Evolutionary conservation across 805 yeast species (phyloP), one percentile per base, ranked within the genome.

Genomic region (Hemisphaericaspora nanyangensis): DNA sequence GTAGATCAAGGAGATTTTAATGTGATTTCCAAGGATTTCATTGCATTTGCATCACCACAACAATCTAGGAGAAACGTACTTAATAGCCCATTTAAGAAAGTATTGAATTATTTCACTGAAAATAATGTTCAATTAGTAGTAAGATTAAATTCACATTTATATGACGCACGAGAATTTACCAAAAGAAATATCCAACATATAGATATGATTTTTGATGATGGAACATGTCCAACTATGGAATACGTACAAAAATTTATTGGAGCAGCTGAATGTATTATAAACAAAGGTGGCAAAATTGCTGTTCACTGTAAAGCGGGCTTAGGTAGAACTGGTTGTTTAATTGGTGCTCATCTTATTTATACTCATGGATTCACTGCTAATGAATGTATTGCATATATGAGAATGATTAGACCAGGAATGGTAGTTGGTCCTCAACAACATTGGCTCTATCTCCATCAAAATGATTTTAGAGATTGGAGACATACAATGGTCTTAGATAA

Each of bases 401-500:
- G 99, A 60, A 85, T 93, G 77, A 74, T 93, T 46, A 78, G 99
- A 50, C 99, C 99, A 0, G 99, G 99, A 30, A 93, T 93, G 99
- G 97, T 93, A n/a, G 99, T 93, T 22, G 99, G 99, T 0, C 99
- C 99, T 2, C 99, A 93, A 62, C 99, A 93, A 60, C 99, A 93
- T 66, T 93, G 99, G 99, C 72, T 93, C 43, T 93, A 93, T 56
- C 74, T 93, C 47, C 96, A 93, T 59, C 99, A 93, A 62, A 82
- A 88, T 60, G 96, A 90, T 50, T 93, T 93, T 61, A 76, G 97
- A 54, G 96, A 89, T 54, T 93, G 99, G 98, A 77, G 88, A 60
- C 86, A 82, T 52, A 88, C 96, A 8, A 89, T 85, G 95, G 80
- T 80, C 15, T 56, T 89, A 25, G 88, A 88, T 44, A 74, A 76